Evolutionary conservation across 106 monocot species (phyloP).

Genomic region (Dioscorea zingiberensis): DNA sequence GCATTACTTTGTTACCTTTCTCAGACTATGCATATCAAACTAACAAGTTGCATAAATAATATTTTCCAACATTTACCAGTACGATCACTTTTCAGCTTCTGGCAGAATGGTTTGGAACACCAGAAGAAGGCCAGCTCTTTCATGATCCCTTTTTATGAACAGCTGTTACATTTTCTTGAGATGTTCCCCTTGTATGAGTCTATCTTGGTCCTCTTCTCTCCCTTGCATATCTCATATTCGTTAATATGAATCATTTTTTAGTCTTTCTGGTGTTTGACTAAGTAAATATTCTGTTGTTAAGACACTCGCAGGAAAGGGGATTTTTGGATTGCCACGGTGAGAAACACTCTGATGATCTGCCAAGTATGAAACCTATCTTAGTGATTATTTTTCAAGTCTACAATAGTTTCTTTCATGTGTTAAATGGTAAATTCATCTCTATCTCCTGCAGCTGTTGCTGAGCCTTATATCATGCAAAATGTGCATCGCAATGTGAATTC

Average conservation of each 20-base stretch:
- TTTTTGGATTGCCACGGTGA: constrained; percentile 9
- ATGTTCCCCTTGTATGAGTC: constrained; percentile 8
- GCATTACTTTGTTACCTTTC: too few relatives aligned
- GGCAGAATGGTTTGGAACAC: constrained; percentile 17
- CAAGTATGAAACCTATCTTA: constrained; percentile 5
- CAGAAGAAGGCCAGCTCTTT: constrained; percentile 18
- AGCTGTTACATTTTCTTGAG: constrained; percentile 6
- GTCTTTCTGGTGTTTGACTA: neutral
- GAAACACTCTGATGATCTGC: constrained; percentile 16
- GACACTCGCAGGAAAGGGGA: constrained; percentile 18
- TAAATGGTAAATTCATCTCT: neutral
- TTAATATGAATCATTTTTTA: neutral
- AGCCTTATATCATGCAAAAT: constrained; percentile 21
- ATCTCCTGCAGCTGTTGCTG: constrained; percentile 17
- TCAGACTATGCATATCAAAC: too few relatives aligned
- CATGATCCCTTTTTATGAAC: constrained; percentile 10
- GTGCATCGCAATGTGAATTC: constrained; percentile 13
- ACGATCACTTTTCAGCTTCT: constrained; percentile 15
- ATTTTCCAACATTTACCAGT: too few relatives aligned
- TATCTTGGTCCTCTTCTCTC: neutral
- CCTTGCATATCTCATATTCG: neutral
- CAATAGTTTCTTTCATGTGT: neutral
- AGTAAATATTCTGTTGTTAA: constrained; percentile 12
- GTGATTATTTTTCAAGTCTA: neutral
- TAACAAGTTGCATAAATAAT: too few relatives aligned